A percentile compares a stretch with the other conserved stretches of the same genome.
Conservation (phyloP, 164 flowering plant species). For the Echeveria elegans region DNA sequence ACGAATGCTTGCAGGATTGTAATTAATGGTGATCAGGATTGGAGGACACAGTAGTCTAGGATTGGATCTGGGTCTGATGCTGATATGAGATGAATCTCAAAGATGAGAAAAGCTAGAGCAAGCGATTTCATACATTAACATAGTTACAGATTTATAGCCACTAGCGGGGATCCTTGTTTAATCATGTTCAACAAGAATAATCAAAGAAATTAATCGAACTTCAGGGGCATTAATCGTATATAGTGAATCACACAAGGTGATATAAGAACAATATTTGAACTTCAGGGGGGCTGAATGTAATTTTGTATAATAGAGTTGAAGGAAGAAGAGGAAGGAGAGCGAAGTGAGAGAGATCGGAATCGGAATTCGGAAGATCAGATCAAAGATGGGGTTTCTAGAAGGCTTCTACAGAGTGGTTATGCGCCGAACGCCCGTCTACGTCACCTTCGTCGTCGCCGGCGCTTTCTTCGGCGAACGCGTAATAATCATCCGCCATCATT, state of each 20-base stretch:
- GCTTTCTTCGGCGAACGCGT: slow-evolving; percentile 3
- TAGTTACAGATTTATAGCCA: background rate
- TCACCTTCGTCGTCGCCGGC: slow-evolving; percentile 7
- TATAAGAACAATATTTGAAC: too few relatives aligned
- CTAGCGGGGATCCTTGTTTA: too few relatives aligned
- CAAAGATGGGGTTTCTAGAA: slow-evolving; percentile 4
- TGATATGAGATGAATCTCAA: background rate
- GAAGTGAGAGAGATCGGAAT: background rate
- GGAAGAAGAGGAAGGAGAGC: too few relatives aligned
- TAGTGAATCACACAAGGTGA: too few relatives aligned
- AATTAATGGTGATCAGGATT: background rate
- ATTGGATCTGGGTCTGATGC: slow-evolving; percentile 5
- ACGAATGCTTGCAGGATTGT: background rate
- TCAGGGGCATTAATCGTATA: too few relatives aligned
- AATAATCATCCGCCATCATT: background rate
- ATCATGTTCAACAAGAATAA: too few relatives aligned
- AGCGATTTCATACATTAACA: background rate
- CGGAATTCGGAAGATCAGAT: too few relatives aligned
- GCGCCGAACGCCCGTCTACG: slow-evolving; percentile 2
- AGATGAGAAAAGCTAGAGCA: background rate
- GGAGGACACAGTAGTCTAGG: slow-evolving; percentile 1
- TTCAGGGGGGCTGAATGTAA: too few relatives aligned
- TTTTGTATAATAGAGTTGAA: too few relatives aligned
- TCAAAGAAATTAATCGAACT: too few relatives aligned
- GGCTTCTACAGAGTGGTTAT: background rate